These are phyloP conservation scores for Agastache rugosa DNA, from an alignment of 257 asterid genomes.

Conservation along the genomic window DNA sequence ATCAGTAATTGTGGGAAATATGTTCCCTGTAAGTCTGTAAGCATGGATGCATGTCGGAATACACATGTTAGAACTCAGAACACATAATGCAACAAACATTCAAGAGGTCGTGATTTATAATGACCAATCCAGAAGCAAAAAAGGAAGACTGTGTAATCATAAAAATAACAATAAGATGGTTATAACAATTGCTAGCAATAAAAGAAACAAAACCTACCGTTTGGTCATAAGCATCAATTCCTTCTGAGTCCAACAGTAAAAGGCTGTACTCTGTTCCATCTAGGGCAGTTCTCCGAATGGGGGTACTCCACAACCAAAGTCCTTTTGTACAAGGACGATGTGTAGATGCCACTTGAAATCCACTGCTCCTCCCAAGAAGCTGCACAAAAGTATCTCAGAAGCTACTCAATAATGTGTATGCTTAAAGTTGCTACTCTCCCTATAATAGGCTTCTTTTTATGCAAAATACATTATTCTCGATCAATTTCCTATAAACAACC, in stretches of 20 bases:
- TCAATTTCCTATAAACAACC: background rate
- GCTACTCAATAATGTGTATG: slow-evolving; percentile 14
- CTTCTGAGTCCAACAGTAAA: slow-evolving; percentile 90
- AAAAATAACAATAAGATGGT: slow-evolving; percentile 13
- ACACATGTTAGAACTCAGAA: background rate
- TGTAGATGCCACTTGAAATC: slow-evolving; percentile 97
- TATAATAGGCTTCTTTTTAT: background rate
- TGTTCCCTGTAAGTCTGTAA: slow-evolving; percentile 18
- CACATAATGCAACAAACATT: background rate
- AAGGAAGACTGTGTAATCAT: background rate
- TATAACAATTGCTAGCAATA: slow-evolving; percentile 13
- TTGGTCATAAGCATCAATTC: slow-evolving; percentile 99
- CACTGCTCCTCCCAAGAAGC: slow-evolving; percentile 99
- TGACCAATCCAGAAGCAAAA: background rate
- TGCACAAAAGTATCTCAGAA: slow-evolving; percentile 39
- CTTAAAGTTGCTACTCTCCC: slow-evolving; percentile 22
- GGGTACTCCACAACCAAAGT: slow-evolving; percentile 99
- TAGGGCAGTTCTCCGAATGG: slow-evolving; percentile 82
- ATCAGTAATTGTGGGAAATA: slow-evolving; percentile 17
- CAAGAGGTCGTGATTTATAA: background rate
- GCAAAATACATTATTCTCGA: slow-evolving; percentile 1
- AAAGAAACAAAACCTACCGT: slow-evolving; percentile 66
- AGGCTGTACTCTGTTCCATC: slow-evolving; percentile 98
- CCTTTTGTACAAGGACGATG: slow-evolving; percentile 99
- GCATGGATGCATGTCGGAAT: background rate